Base-by-base conservation (phyloP, 2,329 filamentous ascomycete genomes). In the Alternaria arborescens region DNA sequence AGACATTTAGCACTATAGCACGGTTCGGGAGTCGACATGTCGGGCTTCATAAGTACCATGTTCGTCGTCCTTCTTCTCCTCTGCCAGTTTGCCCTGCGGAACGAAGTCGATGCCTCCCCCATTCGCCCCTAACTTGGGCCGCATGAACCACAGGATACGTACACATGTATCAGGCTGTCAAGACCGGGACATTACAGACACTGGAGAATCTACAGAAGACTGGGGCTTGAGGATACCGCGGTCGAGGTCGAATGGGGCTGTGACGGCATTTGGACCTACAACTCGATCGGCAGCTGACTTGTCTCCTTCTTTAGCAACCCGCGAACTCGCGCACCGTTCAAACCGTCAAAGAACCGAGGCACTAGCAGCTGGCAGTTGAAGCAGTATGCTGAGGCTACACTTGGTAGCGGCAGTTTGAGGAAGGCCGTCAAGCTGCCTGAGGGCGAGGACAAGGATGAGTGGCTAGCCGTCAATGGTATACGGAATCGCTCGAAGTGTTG, bases 371-470 rank as follows among this genome's bases (percentile, higher is more conserved):
- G 97, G 83, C 95, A 98, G 81, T 85, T 99, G 70, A 91, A 95
- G 80, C 95, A 99, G 80, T 99, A 98, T 85, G 95, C 95, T 53
- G 96, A 99, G 80, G 95, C 96, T 46, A 99, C 95, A 11, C 86
- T 99, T 38, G 95, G 95, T 36, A 96, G 93, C 71, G 95, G 95
- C 50, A 97, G 94, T 80, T 82, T 99, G 81, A 88, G 93, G 73
- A 98, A 99, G 83, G 93, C 97, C 28, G 95, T 99, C 69, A 97
- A 94, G 84, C 84, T 99, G 63, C 95, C 96, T 14, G 96, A 99
- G 76, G 95, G 96, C 60, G 95, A 99, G 78, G 95, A 99, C 77
- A 87, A 96, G 82, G 97, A 97, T 77, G 95, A 99, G 81, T 99
- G 95, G 95, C 82, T 99, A 63, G 95, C 95, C 28, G 95, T 99